phyloP scores from a whole-genome alignment of 1,284 basidiomycete genomes.

The Tylopilus sp. region DNA sequence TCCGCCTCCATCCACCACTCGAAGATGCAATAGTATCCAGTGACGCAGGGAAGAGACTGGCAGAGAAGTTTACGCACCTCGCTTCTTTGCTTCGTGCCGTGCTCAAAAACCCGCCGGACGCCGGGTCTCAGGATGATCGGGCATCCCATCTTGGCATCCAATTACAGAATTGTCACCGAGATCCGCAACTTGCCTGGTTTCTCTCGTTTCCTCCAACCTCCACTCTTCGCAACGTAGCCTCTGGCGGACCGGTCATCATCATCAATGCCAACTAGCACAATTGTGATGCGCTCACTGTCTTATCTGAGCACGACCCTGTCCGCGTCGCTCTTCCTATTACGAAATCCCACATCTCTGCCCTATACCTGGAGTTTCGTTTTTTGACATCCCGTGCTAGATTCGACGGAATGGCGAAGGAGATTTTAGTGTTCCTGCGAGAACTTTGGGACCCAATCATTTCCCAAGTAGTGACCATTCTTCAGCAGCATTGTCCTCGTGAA shows the following conservation, averaged over 20 bases:
- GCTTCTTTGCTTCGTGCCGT: neutral
- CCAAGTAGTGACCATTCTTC: constrained; percentile 21
- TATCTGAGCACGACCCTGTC: neutral
- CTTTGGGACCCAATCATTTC: constrained; percentile 11
- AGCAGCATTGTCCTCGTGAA: constrained; percentile 1
- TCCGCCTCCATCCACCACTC: neutral
- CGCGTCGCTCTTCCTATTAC: neutral
- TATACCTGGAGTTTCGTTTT: neutral
- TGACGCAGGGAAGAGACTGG: neutral
- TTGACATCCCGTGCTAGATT: neutral
- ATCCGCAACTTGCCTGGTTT: neutral
- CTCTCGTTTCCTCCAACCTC: neutral
- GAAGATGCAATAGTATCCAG: neutral
- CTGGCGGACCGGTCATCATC: neutral
- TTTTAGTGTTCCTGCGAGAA: neutral
- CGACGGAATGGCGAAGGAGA: neutral
- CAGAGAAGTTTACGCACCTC: neutral
- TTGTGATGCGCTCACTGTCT: constrained; percentile 15
- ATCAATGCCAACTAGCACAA: neutral
- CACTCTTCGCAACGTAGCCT: neutral
- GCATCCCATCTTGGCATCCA: neutral
- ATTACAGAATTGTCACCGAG: neutral
- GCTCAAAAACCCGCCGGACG: neutral
- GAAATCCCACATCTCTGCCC: neutral
- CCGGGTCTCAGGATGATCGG: neutral